Conservation (phyloP, 768 basidiomycete species). For the Grammothele lineata region DNA sequence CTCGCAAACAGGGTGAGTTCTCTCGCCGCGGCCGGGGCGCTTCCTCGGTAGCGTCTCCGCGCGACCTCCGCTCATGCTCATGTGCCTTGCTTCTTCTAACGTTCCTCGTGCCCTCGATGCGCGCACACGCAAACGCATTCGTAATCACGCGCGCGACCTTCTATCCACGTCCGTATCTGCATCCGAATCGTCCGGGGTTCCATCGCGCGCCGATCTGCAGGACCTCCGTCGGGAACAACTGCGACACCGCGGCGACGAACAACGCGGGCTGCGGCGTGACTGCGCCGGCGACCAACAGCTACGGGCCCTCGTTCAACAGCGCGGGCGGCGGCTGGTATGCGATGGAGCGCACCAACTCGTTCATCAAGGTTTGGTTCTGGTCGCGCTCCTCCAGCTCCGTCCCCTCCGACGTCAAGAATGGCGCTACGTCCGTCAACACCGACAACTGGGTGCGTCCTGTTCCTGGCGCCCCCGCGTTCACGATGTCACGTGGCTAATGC, state of each 20-base stretch:
- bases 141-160: too few relatives aligned
- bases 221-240: constrained; percentile 30
- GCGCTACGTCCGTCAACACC: constrained; percentile 41
- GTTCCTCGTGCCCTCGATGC: too few relatives aligned
- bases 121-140: not conserved
- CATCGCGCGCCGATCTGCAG: too few relatives aligned
- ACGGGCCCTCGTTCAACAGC: constrained; percentile 53
- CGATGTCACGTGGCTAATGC: not conserved
- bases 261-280: constrained; percentile 59
- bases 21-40: too few relatives aligned
- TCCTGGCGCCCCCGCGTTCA: not conserved
- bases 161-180: too few relatives aligned
- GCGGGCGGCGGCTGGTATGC: constrained; percentile 66
- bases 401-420: constrained; percentile 41
- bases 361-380: constrained; percentile 75
- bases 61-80: not conserved
- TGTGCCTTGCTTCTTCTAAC: not conserved
- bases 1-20: constrained; percentile 39
- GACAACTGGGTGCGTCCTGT: constrained; percentile 43
- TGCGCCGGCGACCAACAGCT: constrained; percentile 36
- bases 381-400: constrained; percentile 37
- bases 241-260: constrained; percentile 39
- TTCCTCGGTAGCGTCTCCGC: too few relatives aligned
- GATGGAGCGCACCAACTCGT: constrained; percentile 50
- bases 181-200: too few relatives aligned